Percentiles rank a stretch among this genome's conserved stretches.
Evolutionary conservation across 768 basidiomycete genomes (phyloP).

Genomic region (Lactarius pseudohatsudake): DNA sequence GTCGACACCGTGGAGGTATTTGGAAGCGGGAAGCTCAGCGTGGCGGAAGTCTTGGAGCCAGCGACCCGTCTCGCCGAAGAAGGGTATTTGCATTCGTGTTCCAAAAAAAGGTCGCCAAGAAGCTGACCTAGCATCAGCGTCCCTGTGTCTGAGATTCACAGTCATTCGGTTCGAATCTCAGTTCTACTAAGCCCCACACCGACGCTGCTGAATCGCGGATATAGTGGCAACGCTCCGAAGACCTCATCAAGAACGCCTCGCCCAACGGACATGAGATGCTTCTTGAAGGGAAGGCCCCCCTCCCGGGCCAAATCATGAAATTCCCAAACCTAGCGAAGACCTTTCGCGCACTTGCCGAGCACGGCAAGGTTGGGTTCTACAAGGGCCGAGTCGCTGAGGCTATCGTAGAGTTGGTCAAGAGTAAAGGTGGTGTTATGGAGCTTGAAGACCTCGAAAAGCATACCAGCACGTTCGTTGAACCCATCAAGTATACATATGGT

Average conservation of each 20-base stretch:
- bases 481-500: constrained; percentile 88
- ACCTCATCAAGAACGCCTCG: constrained; percentile 77
- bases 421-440: constrained; percentile 90
- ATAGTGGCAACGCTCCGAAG: constrained; percentile 62
- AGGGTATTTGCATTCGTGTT: constrained; percentile 49
- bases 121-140: constrained; percentile 46
- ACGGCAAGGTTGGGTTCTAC: constrained; percentile 94
- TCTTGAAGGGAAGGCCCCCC: constrained; percentile 77
- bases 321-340: constrained; percentile 82
- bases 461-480: constrained; percentile 75
- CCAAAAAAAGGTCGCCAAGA: background rate
- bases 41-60: constrained; percentile 78
- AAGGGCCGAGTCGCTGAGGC: constrained; percentile 88
- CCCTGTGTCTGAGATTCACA: constrained; percentile 84
- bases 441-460: constrained; percentile 91
- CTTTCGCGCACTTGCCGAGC: constrained; percentile 72
- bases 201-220: constrained; percentile 16
- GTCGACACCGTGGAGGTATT: constrained; percentile 81
- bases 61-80: constrained; percentile 91
- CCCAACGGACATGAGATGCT: constrained; percentile 87
- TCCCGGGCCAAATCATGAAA: constrained; percentile 79
- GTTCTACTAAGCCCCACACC: constrained; percentile 3
- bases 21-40: constrained; percentile 68
- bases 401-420: constrained; percentile 81
- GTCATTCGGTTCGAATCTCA: constrained; percentile 47